Base-by-base conservation (phyloP, 2,329 filamentous ascomycete species). In the Raffaelea albimanens region DNA sequence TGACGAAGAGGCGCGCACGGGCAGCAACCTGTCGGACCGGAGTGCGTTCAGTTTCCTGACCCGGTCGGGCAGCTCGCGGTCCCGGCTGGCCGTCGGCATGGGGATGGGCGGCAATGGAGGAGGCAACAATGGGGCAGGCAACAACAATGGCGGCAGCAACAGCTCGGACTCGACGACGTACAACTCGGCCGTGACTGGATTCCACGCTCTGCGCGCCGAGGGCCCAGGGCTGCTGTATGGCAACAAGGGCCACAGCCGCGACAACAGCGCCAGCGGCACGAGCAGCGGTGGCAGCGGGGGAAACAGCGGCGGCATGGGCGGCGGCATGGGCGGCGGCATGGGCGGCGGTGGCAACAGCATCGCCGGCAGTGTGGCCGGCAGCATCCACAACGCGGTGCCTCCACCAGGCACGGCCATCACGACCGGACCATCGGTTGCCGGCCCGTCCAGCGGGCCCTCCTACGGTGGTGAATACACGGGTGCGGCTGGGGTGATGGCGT, bases 1-100 rank as follows among this genome's bases (percentile, higher is more conserved):
- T 1, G 69, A 72, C 16, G 72, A 75, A 39, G 73, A 76, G 34
- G 68, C 68, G 4, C 68, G 76, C 23, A 79, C 75, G 5, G 74
- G 66, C 25, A 80, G 75, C 55, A 77, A 73, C 55, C 58, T 80
- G 2, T 80, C 76, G 1, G 78, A 82, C 48, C 65, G 68, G 31
- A 73, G 72, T 57, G 65, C 64, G 3, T 62, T 70, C 14, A 69
- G 67, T 33, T 67, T 66, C 20, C 54, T 53, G 33, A 46, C 50
- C 2, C 50, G 46, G 2, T 48, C 51, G 1, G 45, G 29, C 9
- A 55, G 53, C 23, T 50, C 64, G 34, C 64, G 63, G n/a, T 61
- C 65, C 41, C 63, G 66, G 9, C 58, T 65, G 3, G 62, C 23
- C 20, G 33, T 16, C 18, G 39, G 10, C 10, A 5, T 40, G 39